Base-by-base conservation (phyloP, 129 eudicot species). In the Glebionis coronaria region DNA sequence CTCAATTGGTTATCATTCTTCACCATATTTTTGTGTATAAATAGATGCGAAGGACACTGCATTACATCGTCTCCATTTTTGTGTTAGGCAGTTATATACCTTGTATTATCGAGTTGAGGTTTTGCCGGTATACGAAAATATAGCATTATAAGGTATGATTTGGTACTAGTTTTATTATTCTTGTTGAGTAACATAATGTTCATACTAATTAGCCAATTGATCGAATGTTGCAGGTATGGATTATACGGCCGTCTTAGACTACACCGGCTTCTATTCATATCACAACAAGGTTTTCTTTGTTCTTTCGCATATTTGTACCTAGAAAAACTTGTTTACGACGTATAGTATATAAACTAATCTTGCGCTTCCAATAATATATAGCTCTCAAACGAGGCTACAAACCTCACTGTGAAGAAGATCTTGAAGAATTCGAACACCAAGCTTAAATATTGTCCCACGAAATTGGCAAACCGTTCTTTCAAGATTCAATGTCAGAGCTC, bases 401-500 rank as follows among this genome's bases (percentile, higher is more conserved):
- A 21, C 38, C 1, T 56, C 29, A 56, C 61, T 5, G 9, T 56
- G 13, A 56, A 56, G 31, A 56, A 56, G 61, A 23, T 56, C 29
- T 12, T 56, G 31, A 56, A 23, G 35, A 56, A 56, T 5, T 12
- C 10, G 29, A 23, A 56, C 29, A 23, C 61, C 5, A 14, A 19
- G 18, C n/a, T 49, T 5, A 14, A 49, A 7, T 15, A 55, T 13
- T 35, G n/a, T 56, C 27, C 35, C 12, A 56, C n/a, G 31, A 56
- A 28, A 19, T 19, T 14, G 6, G 35, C 38, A 11, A 56, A 56
- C 38, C 38, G 38, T 21, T 56, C 38, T 3, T 10, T 12, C 61
- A 56, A 56, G 61, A 29, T 56, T 56, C 16, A 23, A 56, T 56
- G 61, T 23, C 14, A 56, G 61, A 23, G n/a, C 38, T 56, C 27